Evolutionary conservation across 2,329 filamentous ascomycete genomes (phyloP).

Genomic region (Phaeosphaeriaceae sp.): DNA sequence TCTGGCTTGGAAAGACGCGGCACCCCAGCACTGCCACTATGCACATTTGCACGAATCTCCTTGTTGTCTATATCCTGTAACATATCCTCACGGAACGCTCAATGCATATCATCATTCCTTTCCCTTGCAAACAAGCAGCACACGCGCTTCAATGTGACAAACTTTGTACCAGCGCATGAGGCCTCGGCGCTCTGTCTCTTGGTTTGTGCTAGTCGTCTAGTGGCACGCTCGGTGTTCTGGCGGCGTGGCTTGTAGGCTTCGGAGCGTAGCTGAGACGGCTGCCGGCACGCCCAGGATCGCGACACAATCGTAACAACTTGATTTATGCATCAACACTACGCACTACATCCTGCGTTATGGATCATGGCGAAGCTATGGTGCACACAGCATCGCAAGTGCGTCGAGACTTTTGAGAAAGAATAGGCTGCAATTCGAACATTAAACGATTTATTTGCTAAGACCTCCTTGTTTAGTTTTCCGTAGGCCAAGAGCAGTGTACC

Average conservation of each 20-base stretch:
- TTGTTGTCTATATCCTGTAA: conserved; percentile 6
- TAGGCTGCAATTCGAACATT: neutral
- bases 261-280: neutral
- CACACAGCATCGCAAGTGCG: neutral
- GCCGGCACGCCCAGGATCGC: neutral
- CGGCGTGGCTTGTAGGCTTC: neutral
- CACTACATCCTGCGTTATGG: neutral
- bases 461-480: neutral
- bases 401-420: neutral
- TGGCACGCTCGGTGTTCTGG: neutral
- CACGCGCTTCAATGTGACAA: neutral
- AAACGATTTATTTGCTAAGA: neutral
- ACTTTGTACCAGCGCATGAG: neutral
- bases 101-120: neutral
- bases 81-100: neutral
- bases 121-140: neutral
- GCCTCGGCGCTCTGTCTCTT: neutral
- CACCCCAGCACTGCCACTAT: neutral
- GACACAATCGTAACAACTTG: neutral
- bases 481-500: neutral
- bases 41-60: conserved; percentile 8
- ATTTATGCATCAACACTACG: neutral
- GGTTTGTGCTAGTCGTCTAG: neutral
- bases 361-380: neutral
- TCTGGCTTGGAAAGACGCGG: neutral